Percentiles rank a stretch among this genome's conserved stretches.
These are phyloP conservation scores for Pythium biforme DNA, from an alignment of 352 stramenopile species.

Conservation along the genomic window DNA sequence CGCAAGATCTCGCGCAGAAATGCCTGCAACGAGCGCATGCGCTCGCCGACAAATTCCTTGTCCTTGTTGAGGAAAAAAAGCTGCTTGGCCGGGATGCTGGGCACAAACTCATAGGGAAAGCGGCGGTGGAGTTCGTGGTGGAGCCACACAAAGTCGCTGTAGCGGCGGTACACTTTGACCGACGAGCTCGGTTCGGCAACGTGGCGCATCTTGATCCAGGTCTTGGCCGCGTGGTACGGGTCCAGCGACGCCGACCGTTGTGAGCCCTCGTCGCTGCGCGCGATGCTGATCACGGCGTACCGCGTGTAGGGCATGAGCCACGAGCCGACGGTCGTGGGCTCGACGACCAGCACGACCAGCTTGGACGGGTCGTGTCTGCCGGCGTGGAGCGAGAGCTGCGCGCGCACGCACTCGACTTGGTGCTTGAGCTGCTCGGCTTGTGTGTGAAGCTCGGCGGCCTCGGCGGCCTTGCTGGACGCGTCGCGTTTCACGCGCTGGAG, in stretches of 20 bases:
- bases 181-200: constrained; percentile 67
- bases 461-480: constrained; percentile 59
- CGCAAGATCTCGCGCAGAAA: constrained; percentile 77
- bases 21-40: constrained; percentile 78
- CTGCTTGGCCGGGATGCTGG: constrained; percentile 72
- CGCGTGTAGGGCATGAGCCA: constrained; percentile 84
- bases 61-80: constrained; percentile 87
- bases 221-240: constrained; percentile 69
- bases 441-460: constrained; percentile 65
- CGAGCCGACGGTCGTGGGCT: constrained; percentile 76
- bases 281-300: constrained; percentile 80
- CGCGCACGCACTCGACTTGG: constrained; percentile 73
- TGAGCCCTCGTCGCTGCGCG: constrained; percentile 36
- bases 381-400: constrained; percentile 74
- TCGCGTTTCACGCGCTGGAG: constrained; percentile 72
- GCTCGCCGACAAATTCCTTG: constrained; percentile 82
- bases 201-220: constrained; percentile 73
- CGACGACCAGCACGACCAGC: constrained; percentile 78
- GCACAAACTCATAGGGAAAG: constrained; percentile 78
- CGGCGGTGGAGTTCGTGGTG: constrained; percentile 58
- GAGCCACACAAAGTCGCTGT: constrained; percentile 87
- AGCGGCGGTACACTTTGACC: constrained; percentile 82
- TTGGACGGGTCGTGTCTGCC: constrained; percentile 74
- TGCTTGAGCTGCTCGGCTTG: constrained; percentile 71
- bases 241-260: constrained; percentile 36